Evolutionary conservation across 176 grass and related monocot species (phyloP), one percentile per base, ranked within the genome.

Genomic region (Musa itinerans): DNA sequence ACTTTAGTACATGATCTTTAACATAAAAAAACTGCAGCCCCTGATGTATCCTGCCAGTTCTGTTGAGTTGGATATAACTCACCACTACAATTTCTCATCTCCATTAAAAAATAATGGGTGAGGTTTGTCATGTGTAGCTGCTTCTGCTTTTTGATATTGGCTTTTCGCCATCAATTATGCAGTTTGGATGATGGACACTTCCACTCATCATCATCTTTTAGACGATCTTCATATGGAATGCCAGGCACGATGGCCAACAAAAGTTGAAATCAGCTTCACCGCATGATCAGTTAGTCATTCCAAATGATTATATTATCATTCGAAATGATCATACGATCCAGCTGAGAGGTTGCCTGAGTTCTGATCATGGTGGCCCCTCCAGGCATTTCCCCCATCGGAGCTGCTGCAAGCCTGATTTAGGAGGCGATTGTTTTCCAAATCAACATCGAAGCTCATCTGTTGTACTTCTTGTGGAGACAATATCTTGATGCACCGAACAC

Each of bases 401-500:
- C 85, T 93, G 72, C 85, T 87, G 66, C 82, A 87, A 1, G 87
- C 82, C 59, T 90, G 80, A 65, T 93, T 93, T 8, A 87, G 83
- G 52, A 81, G 79, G 59, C 87, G 76, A 52, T 53, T 93, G 50
- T 81, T 76, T n/a, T 82, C 87, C 13, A 93, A 63, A 81, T 90
- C 90, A 21, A 87, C 90, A 57, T 92, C 90, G 75, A 92, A 81
- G 83, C 90, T 90, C 82, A 93, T 87, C 74, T 93, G 87, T 59
- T 86, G 86, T 15, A 89, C 90, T 84, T 92, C 90, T 53, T 92
- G 90, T 14, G 90, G 90, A 4, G 90, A 89, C 9, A 93, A 65
- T 72, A 93, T 93, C 65, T 80, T 87, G 11, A 93, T 89, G 85
- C 84, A 93, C 73, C 16, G 83, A 34, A 89, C 87, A 24, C 82